Conservation (phyloP, 331 rosid species). For the Acacia concinna region DNA sequence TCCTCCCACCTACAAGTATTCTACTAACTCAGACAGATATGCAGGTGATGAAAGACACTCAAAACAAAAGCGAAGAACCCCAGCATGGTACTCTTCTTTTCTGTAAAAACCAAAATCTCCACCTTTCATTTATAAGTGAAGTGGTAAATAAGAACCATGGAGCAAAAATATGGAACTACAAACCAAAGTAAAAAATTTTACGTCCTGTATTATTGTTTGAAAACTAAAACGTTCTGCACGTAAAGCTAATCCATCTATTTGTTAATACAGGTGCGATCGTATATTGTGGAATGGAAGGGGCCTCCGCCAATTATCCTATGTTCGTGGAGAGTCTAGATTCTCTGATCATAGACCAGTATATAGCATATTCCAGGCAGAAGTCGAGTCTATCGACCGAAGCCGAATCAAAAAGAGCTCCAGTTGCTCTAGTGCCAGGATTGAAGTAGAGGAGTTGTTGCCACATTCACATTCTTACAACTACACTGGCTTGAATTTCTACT, state of each 20-base stretch:
- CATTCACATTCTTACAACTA: slow-evolving; percentile 48
- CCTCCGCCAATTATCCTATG: slow-evolving; percentile 77
- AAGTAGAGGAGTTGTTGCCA: slow-evolving; percentile 88
- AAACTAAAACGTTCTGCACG: not conserved
- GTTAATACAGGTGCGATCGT: slow-evolving; percentile 86
- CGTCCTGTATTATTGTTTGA: not conserved
- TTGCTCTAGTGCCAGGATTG: slow-evolving; percentile 76
- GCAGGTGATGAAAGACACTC: slow-evolving; percentile 83
- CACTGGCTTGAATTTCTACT: slow-evolving; percentile 53
- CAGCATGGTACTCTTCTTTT: slow-evolving; percentile 79
- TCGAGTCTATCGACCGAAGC: slow-evolving; percentile 65
- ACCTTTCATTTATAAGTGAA: not conserved
- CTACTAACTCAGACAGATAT: slow-evolving; percentile 90
- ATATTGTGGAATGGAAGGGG: slow-evolving; percentile 95
- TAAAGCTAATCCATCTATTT: slow-evolving; percentile 28
- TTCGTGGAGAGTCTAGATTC: slow-evolving; percentile 93
- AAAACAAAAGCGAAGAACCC: slow-evolving; percentile 94
- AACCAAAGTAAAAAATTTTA: not conserved
- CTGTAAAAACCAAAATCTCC: slow-evolving; percentile 10
- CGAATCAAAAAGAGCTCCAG: slow-evolving; percentile 69
- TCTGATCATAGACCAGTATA: slow-evolving; percentile 97
- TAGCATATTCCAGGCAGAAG: slow-evolving; percentile 75
- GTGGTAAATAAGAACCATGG: not conserved
- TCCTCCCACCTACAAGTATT: slow-evolving; percentile 95
- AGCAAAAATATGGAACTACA: not conserved